These are phyloP conservation scores for Trypanosoma conorhini DNA, from an alignment of 208 protist genomes.

Conservation along the genomic window DNA sequence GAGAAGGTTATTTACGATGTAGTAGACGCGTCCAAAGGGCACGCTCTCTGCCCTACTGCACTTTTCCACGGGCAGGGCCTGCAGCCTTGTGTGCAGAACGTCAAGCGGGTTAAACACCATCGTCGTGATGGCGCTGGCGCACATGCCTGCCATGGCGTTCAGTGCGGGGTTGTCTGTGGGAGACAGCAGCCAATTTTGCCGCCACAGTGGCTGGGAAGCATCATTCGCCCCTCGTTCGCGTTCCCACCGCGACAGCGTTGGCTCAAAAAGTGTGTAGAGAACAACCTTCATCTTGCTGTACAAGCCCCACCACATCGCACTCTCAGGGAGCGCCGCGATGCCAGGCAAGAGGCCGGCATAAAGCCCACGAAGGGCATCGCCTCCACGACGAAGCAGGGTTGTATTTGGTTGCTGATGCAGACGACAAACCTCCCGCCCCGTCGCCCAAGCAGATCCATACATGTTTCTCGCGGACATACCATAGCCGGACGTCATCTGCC, in stretches of 20 bases:
- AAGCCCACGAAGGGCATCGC: slow-evolving; percentile 46
- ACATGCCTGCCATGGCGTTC: slow-evolving; percentile 61
- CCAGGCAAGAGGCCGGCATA: slow-evolving; percentile 75
- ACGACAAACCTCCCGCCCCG: slow-evolving; percentile 47
- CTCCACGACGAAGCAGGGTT: not conserved
- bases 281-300: slow-evolving; percentile 62
- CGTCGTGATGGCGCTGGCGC: slow-evolving; percentile 69
- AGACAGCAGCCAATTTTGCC: slow-evolving; percentile 71
- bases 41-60: slow-evolving; percentile 1
- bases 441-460: slow-evolving; percentile 46
- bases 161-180: slow-evolving; percentile 80
- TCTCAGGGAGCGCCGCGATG: slow-evolving; percentile 68
- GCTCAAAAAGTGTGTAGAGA: slow-evolving; percentile 14
- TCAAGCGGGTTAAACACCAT: slow-evolving; percentile 80
- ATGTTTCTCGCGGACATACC: slow-evolving; percentile 58
- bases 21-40: slow-evolving; percentile 21
- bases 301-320: slow-evolving; percentile 81
- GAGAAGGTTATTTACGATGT: slow-evolving; percentile 52
- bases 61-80: slow-evolving; percentile 51
- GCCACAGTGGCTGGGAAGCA: slow-evolving; percentile 30
- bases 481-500: slow-evolving; percentile 84
- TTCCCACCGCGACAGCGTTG: slow-evolving; percentile 53
- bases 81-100: slow-evolving; percentile 80
- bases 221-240: slow-evolving; percentile 10
- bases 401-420: slow-evolving; percentile 36